Evolutionary conservation across 495 filamentous ascomycete genomes (phyloP).

Genomic region (Xylaria telfairii): DNA sequence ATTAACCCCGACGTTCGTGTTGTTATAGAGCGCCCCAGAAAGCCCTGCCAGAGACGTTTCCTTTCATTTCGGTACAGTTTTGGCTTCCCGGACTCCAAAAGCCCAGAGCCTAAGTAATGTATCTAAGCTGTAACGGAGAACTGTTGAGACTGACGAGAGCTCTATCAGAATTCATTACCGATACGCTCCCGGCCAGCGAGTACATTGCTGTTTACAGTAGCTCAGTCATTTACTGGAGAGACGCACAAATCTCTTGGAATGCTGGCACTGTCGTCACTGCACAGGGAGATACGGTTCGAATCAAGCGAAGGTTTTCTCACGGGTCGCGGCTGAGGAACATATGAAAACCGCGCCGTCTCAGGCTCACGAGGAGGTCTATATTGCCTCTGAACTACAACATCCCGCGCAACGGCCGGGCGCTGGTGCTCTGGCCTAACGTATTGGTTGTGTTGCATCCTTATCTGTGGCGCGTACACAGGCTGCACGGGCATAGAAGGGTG

Average conservation of each 20-base stretch:
- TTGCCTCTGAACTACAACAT: constrained; percentile 3
- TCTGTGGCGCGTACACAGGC: background rate
- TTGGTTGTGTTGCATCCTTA: background rate
- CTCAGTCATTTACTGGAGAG: constrained; percentile 13
- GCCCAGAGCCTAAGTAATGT: background rate
- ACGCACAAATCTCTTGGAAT: constrained; percentile 24
- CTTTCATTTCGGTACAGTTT: background rate
- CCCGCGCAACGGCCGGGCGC: background rate
- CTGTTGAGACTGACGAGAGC: too few species aligned
- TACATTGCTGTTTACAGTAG: background rate
- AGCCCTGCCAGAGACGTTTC: background rate
- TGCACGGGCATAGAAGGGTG: background rate
- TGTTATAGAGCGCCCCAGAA: background rate
- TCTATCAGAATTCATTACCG: background rate
- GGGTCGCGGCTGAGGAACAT: background rate
- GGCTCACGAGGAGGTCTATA: background rate
- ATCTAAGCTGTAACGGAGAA: background rate
- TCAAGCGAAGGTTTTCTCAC: constrained; percentile 22
- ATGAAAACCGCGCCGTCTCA: background rate
- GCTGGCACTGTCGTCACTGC: constrained; percentile 6
- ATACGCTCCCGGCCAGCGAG: background rate
- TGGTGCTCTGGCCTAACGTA: background rate
- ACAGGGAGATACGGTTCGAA: constrained; percentile 30
- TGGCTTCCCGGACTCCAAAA: background rate
- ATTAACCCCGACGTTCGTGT: background rate